Evolutionary conservation across 805 yeast genomes (phyloP), one percentile per base, ranked within the genome.

Genomic region (Saturnispora silvae): DNA sequence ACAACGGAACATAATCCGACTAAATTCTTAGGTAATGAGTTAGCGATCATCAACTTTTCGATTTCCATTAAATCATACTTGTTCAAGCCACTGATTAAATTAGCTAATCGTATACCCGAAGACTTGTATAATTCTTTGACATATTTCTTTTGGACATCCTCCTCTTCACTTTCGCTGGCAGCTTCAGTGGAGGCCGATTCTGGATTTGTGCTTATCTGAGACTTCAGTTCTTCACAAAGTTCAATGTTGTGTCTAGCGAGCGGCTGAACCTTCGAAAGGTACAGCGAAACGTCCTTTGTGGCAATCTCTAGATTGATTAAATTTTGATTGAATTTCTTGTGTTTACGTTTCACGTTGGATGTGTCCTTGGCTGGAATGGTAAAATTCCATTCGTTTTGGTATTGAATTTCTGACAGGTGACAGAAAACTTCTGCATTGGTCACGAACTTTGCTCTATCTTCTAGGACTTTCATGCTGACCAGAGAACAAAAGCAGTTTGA

Each of bases 41-140:
- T 87, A 39, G 87, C 69, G 28, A 89, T 72, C 59, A 89, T 96
- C 28, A 89, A 62, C 46, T 77, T 75, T 52, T 89, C 98, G 19
- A 82, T 77, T 56, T 84, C 82, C 60, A 80, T 86, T 37, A 89
- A 62, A 20, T 67, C 69, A 43, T 68, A 76, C 24, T 61, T 47
- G 41, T 70, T 66, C 34, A 78, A 52, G 20, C 60, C 65, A 1
- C 44, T 32, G 63, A 79, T 61, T 35, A 53, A 20, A 48, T 51
- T 45, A 52, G 71, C 30, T 27, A 55, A 47, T 31, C 40, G 48
- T n/a, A 42, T 41, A 8, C 56, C 55, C 4, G 44, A 41, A 3
- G 53, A 56, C 1, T 54, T 53, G 31, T 63, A 57, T 20, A 62
- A 23, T 7, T 19, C 17, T 15, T 37, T 16, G 5, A 37, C 22